phyloP scores from a whole-genome alignment of 1,139 yeast genomes.

The Protomyces inouyei region DNA sequence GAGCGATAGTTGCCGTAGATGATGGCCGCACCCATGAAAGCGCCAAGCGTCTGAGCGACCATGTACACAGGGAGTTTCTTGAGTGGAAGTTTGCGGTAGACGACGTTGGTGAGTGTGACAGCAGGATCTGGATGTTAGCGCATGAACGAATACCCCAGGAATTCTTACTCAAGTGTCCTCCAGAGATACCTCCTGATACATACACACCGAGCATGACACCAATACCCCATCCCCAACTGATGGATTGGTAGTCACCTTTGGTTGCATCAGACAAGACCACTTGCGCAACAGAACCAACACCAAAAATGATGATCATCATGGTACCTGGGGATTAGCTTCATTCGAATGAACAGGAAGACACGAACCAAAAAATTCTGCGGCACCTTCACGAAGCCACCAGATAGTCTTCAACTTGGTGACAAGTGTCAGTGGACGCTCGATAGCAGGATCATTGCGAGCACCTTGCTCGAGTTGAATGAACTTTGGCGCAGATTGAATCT shows the following conservation, averaged over 20 bases:
- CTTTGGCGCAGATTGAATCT: slow-evolving; percentile 22
- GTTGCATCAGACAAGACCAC: slow-evolving; percentile 39
- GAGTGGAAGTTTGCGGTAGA: slow-evolving; percentile 39
- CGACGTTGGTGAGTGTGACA: slow-evolving; percentile 37
- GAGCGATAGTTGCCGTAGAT: slow-evolving; percentile 38
- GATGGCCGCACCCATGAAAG: slow-evolving; percentile 36
- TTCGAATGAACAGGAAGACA: background rate
- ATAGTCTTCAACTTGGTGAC: slow-evolving; percentile 30
- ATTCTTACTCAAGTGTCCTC: slow-evolving; percentile 37
- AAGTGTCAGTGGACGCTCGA: slow-evolving; percentile 5
- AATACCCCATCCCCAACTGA: slow-evolving; percentile 50
- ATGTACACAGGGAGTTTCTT: slow-evolving; percentile 37
- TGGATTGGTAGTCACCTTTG: slow-evolving; percentile 45
- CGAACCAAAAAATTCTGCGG: slow-evolving; percentile 45
- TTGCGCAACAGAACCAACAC: slow-evolving; percentile 20
- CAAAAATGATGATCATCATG: slow-evolving; percentile 29
- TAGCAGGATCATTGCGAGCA: slow-evolving; percentile 2
- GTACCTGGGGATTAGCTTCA: background rate
- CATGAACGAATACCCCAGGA: background rate
- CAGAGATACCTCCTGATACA: slow-evolving; percentile 38
- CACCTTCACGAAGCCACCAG: slow-evolving; percentile 34
- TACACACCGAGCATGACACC: slow-evolving; percentile 29
- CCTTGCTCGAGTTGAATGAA: slow-evolving; percentile 27
- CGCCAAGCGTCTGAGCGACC: slow-evolving; percentile 38
- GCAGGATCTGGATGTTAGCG: slow-evolving; percentile 34